phyloP scores from a whole-genome alignment of 306 rosid genomes.

The Dryas alaskensis region DNA sequence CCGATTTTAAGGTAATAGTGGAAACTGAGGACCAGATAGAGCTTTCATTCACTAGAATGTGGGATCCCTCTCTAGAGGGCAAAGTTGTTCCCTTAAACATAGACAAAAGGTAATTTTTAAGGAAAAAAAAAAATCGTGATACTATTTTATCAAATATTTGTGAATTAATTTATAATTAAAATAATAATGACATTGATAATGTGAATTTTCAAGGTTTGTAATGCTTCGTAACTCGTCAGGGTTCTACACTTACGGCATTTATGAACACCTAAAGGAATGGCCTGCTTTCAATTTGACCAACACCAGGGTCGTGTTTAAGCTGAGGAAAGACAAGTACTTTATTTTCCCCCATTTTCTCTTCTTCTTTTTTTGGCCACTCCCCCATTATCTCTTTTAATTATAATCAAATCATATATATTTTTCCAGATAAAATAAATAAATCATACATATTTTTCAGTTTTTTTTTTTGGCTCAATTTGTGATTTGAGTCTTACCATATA shows the following conservation, averaged over 20 bases:
- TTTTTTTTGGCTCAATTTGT: too few species aligned
- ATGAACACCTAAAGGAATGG: constrained; percentile 34
- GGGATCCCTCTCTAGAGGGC: constrained; percentile 32
- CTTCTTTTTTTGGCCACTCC: neutral
- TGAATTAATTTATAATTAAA: neutral
- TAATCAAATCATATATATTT: too few species aligned
- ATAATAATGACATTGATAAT: neutral
- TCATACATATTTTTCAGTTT: too few species aligned
- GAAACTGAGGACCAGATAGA: constrained; percentile 37
- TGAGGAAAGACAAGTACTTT: constrained; percentile 28
- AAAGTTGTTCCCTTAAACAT: constrained; percentile 28
- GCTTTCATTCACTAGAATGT: constrained; percentile 35
- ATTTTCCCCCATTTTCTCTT: neutral
- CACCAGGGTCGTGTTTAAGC: constrained; percentile 30
- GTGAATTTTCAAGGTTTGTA: constrained; percentile 16
- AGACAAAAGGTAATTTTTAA: constrained; percentile 24
- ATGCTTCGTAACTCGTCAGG: constrained; percentile 31
- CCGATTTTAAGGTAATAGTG: constrained; percentile 26
- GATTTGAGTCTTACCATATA: too few species aligned
- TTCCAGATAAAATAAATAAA: too few species aligned
- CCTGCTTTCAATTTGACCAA: constrained; percentile 36
- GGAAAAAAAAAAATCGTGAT: neutral
- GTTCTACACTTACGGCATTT: constrained; percentile 33
- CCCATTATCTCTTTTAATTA: neutral
- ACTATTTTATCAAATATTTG: neutral